These are phyloP conservation scores for Colletotrichum sp. DNA, from an alignment of 2,329 filamentous ascomycete species.

Conservation along the genomic window DNA sequence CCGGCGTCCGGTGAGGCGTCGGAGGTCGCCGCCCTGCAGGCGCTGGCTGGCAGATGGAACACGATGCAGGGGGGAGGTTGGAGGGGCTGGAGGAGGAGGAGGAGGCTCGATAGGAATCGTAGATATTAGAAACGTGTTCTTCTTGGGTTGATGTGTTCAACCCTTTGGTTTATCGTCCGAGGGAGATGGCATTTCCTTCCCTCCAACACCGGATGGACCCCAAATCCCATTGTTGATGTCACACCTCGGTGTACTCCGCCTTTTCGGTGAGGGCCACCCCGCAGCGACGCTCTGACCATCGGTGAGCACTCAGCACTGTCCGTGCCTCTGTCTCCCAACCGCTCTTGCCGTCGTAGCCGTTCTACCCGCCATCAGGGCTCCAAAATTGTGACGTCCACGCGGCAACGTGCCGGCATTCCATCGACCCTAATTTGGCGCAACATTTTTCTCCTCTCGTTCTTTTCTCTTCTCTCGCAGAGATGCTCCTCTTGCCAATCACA, in stretches of 20 bases:
- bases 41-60: background rate
- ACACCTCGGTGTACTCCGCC: conserved; percentile 5
- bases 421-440: background rate
- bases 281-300: background rate
- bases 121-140: conserved; percentile 7
- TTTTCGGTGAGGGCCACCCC: conserved; percentile 1
- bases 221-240: background rate
- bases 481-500: background rate
- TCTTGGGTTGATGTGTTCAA: background rate
- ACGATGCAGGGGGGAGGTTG: background rate
- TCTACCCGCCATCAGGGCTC: background rate
- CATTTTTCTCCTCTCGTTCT: background rate
- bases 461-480: background rate
- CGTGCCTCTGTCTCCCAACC: background rate
- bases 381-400: background rate
- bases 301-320: background rate
- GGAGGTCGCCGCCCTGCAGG: conserved; percentile 15
- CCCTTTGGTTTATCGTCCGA: background rate
- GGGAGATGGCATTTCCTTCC: background rate
- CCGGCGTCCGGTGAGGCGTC: conserved; percentile 12
- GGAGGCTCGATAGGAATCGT: background rate
- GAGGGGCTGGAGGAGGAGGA: background rate
- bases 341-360: background rate
- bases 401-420: background rate
- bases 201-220: background rate